Percentiles rank a stretch among this genome's conserved stretches.
These are phyloP conservation scores for Carallia pectinifolia DNA, from an alignment of 345 rosid genomes.

Conservation along the genomic window DNA sequence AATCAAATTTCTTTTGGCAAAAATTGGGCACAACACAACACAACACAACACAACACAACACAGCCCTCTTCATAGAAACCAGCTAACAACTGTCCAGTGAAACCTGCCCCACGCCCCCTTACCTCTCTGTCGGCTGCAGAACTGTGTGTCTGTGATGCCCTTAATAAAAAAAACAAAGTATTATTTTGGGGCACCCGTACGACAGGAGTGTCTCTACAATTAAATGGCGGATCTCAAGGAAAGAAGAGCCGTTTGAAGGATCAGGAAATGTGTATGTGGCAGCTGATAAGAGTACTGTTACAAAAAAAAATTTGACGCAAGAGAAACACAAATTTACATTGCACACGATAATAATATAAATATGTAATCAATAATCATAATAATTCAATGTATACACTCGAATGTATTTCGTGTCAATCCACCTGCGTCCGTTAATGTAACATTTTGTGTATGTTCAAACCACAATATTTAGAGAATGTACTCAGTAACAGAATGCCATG, in stretches of 20 bases:
- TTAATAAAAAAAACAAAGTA: constrained; percentile 10
- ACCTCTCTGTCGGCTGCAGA: background rate
- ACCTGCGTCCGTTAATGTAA: too few relatives aligned
- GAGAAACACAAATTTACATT: too few relatives aligned
- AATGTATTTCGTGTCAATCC: too few relatives aligned
- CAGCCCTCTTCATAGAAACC: constrained; percentile 18
- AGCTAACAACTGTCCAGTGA: constrained; percentile 23
- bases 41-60: too few relatives aligned
- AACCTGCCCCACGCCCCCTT: background rate
- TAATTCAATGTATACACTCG: too few relatives aligned
- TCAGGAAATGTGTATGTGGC: constrained; percentile 17
- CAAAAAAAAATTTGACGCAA: too few relatives aligned
- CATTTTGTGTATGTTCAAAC: too few relatives aligned
- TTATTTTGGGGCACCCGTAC: constrained; percentile 36
- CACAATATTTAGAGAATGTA: too few relatives aligned
- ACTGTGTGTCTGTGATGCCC: background rate
- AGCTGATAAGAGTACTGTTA: too few relatives aligned
- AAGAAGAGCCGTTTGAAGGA: constrained; percentile 29
- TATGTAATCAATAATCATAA: too few relatives aligned
- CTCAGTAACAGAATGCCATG: too few relatives aligned
- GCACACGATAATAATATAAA: too few relatives aligned
- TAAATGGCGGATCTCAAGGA: constrained; percentile 47
- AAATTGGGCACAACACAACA: constrained; percentile 22
- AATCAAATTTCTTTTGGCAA: background rate
- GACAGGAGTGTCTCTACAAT: constrained; percentile 45